Evolutionary conservation across 2,329 filamentous ascomycete species (phyloP).

Genomic region (Blastomyces emzantsi): DNA sequence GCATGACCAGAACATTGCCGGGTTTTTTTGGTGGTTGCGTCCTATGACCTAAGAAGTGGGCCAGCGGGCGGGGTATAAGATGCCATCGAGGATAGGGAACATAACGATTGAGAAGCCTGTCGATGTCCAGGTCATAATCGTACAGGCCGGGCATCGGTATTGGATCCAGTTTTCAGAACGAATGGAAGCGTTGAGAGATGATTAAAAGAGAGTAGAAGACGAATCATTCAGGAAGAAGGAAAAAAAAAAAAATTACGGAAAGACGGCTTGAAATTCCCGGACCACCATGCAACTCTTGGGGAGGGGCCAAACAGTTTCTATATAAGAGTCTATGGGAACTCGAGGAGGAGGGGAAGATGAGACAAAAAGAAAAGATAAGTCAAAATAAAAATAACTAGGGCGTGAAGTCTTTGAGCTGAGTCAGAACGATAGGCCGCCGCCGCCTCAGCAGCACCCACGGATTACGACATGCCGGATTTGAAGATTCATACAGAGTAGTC

Average conservation of each 20-base stretch:
- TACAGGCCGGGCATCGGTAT: constrained; percentile 18
- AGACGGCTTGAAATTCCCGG: background rate
- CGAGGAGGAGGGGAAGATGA: background rate
- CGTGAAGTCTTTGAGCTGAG: background rate
- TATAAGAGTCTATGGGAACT: background rate
- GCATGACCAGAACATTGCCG: constrained; percentile 51
- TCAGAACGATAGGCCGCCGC: background rate
- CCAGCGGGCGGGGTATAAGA: constrained; percentile 54
- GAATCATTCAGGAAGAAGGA: background rate
- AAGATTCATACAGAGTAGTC: too few relatives aligned
- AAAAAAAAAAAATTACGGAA: background rate
- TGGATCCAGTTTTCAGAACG: background rate
- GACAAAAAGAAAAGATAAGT: background rate
- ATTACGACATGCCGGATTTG: background rate
- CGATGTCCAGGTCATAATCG: constrained; percentile 59
- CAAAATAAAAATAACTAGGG: background rate
- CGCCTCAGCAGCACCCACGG: too few relatives aligned
- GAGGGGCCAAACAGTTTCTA: background rate
- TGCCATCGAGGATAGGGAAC: constrained; percentile 58
- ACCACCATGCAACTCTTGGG: background rate
- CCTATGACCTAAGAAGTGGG: constrained; percentile 61
- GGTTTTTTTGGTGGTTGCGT: constrained; percentile 29
- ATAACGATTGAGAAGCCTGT: constrained; percentile 62
- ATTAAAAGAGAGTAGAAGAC: background rate
- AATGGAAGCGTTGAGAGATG: background rate